Evolutionary conservation across 23 red algal genomes (phyloP), one percentile per base, ranked within the genome.

Genomic region (Gracilaria caudata): DNA sequence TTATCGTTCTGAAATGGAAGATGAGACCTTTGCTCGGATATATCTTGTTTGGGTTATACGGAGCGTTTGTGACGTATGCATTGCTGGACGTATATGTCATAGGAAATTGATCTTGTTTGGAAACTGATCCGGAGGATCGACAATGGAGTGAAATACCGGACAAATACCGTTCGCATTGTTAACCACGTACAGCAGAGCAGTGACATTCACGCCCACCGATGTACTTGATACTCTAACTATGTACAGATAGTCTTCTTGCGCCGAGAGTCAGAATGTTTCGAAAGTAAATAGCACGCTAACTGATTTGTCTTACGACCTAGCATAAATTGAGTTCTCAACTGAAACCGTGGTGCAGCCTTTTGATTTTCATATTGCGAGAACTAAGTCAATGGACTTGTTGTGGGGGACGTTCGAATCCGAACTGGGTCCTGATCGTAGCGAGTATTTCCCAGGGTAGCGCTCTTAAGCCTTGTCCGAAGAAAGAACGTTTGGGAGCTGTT

Each of bases 1-100:
- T 93, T 33, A 34, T 81, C 29, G 33, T 47, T 4, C 59, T 85
- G 90, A 44, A 63, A 54, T 93, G 90, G 90, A 61, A 79, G 38
- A 21, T 93, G 90, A 55, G 90, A 71, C 90, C 90, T 7, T 68
- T 86, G 24, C 49, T 93, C 13, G 90, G 90, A 25, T 86, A 79
- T 56, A 73, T 93, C 30, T 40, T 93, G 33, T 79, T 93, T 32
- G 81, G 34, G 20, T n/a, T 79, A 12, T 93, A 93, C 73, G 66
- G 70, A 23, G 73, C 63, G 5, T 93, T 93, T 68, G 47, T 93
- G 0, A 53, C 57, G 32, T 93, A 93, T 81, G 64, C 90, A 46
- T 71, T 93, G 40, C 19, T 93, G 20, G 80, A 93, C 41, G 80
- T 84, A 3, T 93, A 79, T 39, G 90, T 93, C 0, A 54, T 92